Percentiles rank a stretch among this genome's conserved stretches.
Conservation (phyloP, 1,284 basidiomycete genomes). For the Phaffia rhodozyma region DNA sequence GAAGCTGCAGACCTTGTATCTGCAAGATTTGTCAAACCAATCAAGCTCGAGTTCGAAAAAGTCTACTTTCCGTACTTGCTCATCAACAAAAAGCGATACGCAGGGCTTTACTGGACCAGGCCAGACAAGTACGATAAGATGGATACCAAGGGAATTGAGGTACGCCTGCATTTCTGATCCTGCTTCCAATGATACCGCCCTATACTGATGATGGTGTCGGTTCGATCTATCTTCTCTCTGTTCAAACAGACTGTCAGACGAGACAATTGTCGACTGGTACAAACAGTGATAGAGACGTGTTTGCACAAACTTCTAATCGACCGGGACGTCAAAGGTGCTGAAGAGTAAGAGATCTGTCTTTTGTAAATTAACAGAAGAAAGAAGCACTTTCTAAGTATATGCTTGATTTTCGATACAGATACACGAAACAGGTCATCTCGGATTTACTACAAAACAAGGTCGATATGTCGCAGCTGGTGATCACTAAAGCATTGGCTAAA, state of each 20-base stretch:
- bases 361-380: neutral
- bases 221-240: neutral
- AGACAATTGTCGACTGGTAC: slow-evolving; percentile 90
- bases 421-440: slow-evolving; percentile 81
- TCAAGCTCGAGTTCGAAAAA: slow-evolving; percentile 97
- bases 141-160: slow-evolving; percentile 97
- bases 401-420: slow-evolving; percentile 42
- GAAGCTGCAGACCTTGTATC: slow-evolving; percentile 94
- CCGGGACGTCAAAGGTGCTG: slow-evolving; percentile 78
- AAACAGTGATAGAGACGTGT: slow-evolving; percentile 91
- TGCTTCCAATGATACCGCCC: slow-evolving; percentile 1
- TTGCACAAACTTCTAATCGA: slow-evolving; percentile 93
- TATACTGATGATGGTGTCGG: neutral
- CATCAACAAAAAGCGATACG: slow-evolving; percentile 95
- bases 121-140: slow-evolving; percentile 93
- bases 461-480: slow-evolving; percentile 95
- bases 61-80: slow-evolving; percentile 94
- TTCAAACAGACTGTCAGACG: slow-evolving; percentile 69
- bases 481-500: slow-evolving; percentile 89
- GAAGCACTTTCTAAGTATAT: neutral
- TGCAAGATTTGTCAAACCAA: slow-evolving; percentile 77
- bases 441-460: slow-evolving; percentile 89
- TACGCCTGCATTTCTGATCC: slow-evolving; percentile 32
- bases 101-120: slow-evolving; percentile 89
- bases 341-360: slow-evolving; percentile 49